These are phyloP conservation scores for Oenanthe javanica DNA, from an alignment of 140 eudicot genomes.

Conservation along the genomic window DNA sequence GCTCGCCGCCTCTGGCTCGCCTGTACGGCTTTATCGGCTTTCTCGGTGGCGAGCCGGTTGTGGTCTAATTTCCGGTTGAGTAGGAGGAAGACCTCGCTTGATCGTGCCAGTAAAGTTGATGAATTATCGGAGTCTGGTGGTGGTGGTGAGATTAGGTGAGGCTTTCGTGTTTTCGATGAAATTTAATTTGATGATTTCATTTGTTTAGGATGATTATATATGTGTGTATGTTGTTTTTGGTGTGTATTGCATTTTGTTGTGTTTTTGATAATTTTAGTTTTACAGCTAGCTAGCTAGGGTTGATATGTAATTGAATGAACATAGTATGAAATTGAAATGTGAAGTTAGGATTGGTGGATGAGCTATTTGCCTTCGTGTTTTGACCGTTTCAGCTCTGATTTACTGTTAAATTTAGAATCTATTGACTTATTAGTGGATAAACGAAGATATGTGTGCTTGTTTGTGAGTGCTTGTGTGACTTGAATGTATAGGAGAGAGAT, in stretches of 20 bases:
- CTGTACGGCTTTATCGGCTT: slow-evolving; percentile 79
- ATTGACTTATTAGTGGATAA: background rate
- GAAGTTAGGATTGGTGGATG: background rate
- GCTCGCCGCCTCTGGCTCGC: slow-evolving; percentile 84
- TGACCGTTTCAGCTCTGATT: background rate
- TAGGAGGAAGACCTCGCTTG: slow-evolving; percentile 25
- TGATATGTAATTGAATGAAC: background rate
- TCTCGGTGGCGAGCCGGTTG: slow-evolving; percentile 61
- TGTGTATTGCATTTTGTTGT: background rate
- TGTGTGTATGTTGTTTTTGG: background rate
- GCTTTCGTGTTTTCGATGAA: background rate
- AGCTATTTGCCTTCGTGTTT: background rate
- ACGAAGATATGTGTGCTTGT: background rate
- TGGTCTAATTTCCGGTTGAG: slow-evolving; percentile 56
- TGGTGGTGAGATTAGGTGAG: slow-evolving; percentile 35
- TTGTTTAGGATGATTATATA: background rate
- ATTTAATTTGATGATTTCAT: background rate
- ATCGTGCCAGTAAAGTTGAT: background rate
- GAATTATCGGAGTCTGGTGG: slow-evolving; percentile 17
- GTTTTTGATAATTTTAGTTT: background rate
- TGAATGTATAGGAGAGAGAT: background rate
- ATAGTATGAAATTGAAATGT: background rate
- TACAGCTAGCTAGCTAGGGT: background rate
- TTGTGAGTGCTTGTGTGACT: background rate
- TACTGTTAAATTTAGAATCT: background rate